Conservation (phyloP, 2,329 filamentous ascomycete genomes). For the Elsinoe perseae region DNA sequence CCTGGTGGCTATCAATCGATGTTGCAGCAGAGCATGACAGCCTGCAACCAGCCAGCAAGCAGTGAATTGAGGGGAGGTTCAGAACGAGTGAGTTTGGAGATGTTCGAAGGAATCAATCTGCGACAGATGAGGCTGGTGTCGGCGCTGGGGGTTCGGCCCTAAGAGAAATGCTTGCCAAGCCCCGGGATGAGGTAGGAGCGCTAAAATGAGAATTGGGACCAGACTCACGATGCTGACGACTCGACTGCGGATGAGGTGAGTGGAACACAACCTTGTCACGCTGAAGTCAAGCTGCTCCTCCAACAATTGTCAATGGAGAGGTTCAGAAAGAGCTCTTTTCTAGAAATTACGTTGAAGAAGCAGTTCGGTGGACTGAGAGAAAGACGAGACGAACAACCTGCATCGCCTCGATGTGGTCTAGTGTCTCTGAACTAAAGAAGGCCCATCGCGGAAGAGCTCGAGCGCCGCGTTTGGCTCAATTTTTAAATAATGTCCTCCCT, state of each 20-base stretch:
- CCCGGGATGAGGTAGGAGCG: conserved; percentile 1
- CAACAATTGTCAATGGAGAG: background rate
- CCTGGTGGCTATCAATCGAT: background rate
- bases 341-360: conserved; percentile 7
- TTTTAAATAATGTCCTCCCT: conserved; percentile 7
- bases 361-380: background rate
- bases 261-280: background rate
- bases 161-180: conserved; percentile 6
- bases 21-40: conserved; percentile 1
- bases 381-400: conserved; percentile 3
- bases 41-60: conserved; percentile 1
- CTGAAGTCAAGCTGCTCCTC: background rate
- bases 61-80: background rate
- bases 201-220: background rate
- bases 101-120: background rate
- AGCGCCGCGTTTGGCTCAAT: conserved; percentile 6
- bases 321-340: background rate
- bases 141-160: conserved; percentile 6
- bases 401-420: conserved; percentile 2
- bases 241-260: background rate
- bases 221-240: background rate
- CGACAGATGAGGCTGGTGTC: conserved; percentile 13
- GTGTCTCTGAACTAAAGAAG: conserved; percentile 1
- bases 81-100: background rate
- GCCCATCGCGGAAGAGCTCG: background rate